These are phyloP conservation scores for Candida berthetii DNA, from an alignment of 805 yeast species.

Conservation along the genomic window DNA sequence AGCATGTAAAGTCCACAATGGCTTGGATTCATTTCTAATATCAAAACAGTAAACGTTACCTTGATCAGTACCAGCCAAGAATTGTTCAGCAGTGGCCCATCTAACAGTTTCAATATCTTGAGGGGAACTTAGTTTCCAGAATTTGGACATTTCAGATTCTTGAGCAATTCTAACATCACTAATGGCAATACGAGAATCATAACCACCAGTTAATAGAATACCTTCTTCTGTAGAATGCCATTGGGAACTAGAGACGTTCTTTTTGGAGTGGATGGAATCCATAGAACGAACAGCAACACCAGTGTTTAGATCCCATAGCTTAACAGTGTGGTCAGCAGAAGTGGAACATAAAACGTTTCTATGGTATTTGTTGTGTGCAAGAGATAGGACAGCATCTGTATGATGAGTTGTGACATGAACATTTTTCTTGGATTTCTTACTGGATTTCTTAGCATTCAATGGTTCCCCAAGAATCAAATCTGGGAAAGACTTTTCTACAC, in stretches of 20 bases:
- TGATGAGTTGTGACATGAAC: constrained; percentile 69
- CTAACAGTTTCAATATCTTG: constrained; percentile 82
- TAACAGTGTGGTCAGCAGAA: constrained; percentile 92
- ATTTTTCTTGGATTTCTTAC: constrained; percentile 42
- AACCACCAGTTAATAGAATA: constrained; percentile 84
- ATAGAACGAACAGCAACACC: constrained; percentile 77
- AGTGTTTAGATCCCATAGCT: constrained; percentile 85
- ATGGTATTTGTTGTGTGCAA: constrained; percentile 76
- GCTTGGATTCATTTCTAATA: constrained; percentile 57
- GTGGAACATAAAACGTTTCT: constrained; percentile 87
- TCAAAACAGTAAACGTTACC: constrained; percentile 90
- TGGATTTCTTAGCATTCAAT: constrained; percentile 30
- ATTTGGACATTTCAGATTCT: constrained; percentile 50
- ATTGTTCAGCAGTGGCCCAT: constrained; percentile 57
- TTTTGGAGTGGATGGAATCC: constrained; percentile 63
- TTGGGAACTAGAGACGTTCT: constrained; percentile 76
- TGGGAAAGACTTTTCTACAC: constrained; percentile 90
- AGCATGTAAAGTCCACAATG: constrained; percentile 94
- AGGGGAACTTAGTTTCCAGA: constrained; percentile 54
- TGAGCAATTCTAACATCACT: constrained; percentile 78
- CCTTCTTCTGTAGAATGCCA: constrained; percentile 76
- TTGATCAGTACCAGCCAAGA: constrained; percentile 86
- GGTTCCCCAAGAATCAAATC: constrained; percentile 87
- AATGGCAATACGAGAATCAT: constrained; percentile 78
- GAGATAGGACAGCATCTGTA: constrained; percentile 87